Percentiles rank a stretch among this genome's conserved stretches.
Conservation (phyloP, 2,329 filamentous ascomycete genomes). For the Microcyclospora tardicrescens region DNA sequence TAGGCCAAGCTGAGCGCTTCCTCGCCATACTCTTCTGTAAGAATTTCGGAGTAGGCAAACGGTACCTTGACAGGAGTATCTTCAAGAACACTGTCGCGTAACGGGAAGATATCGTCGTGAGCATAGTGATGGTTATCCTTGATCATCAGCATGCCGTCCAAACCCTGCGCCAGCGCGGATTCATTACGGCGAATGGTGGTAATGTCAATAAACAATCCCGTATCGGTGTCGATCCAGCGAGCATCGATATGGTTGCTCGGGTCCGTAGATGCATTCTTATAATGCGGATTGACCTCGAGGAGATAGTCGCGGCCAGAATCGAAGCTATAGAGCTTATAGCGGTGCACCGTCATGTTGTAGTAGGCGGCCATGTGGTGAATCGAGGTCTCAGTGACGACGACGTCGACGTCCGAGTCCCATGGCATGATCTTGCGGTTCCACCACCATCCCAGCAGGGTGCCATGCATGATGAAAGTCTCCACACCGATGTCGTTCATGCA, state of each 20-base stretch:
- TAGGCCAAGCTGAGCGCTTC: slow-evolving; percentile 34
- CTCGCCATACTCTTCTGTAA: slow-evolving; percentile 43
- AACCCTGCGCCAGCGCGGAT: slow-evolving; percentile 25
- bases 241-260: slow-evolving; percentile 45
- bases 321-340: slow-evolving; percentile 18
- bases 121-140: slow-evolving; percentile 46
- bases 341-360: slow-evolving; percentile 51
- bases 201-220: slow-evolving; percentile 50
- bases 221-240: slow-evolving; percentile 47
- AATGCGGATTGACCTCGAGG: slow-evolving; percentile 48
- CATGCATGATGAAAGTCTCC: slow-evolving; percentile 53
- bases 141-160: slow-evolving; percentile 36
- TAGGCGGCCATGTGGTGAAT: slow-evolving; percentile 44
- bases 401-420: slow-evolving; percentile 50
- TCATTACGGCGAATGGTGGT: slow-evolving; percentile 41
- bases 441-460: slow-evolving; percentile 48
- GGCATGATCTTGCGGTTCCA: slow-evolving; percentile 50
- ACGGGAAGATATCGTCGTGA: slow-evolving; percentile 43
- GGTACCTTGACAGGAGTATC: slow-evolving; percentile 41
- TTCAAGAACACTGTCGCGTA: slow-evolving; percentile 43
- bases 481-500: slow-evolving; percentile 45
- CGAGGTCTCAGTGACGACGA: slow-evolving; percentile 43
- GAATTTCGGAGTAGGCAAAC: slow-evolving; percentile 41
- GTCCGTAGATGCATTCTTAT: slow-evolving; percentile 34
- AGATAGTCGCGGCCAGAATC: slow-evolving; percentile 32